These are phyloP conservation scores for Cocos nucifera DNA, from an alignment of 176 grass and related monocot genomes.

Conservation along the genomic window DNA sequence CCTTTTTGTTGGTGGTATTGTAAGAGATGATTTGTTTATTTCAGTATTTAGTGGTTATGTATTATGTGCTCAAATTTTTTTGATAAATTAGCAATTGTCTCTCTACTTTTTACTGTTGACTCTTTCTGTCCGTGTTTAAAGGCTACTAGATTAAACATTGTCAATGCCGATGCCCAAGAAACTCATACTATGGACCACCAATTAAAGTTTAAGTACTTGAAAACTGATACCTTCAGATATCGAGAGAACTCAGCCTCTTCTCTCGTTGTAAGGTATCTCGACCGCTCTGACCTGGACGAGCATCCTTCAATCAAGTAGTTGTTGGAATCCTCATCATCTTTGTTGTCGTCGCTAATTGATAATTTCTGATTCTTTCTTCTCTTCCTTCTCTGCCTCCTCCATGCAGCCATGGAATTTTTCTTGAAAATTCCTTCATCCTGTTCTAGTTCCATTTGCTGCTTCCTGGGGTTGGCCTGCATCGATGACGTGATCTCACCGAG, in stretches of 20 bases:
- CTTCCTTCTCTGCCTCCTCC: conserved; percentile 20
- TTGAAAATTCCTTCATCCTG: neutral
- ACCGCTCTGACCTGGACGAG: conserved; percentile 15
- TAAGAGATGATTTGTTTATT: too few species aligned
- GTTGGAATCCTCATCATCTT: neutral
- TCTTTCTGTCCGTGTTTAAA: too few species aligned
- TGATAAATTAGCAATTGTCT: too few species aligned
- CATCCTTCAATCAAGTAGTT: neutral
- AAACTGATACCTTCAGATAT: conserved; percentile 14
- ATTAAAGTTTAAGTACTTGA: neutral
- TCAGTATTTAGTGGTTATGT: too few species aligned
- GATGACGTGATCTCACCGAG: neutral
- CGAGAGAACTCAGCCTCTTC: conserved; percentile 33
- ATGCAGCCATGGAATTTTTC: neutral
- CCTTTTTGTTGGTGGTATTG: neutral
- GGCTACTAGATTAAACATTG: neutral
- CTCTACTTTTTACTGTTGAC: too few species aligned
- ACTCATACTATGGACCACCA: neutral
- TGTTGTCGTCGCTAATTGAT: neutral
- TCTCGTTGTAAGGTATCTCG: conserved; percentile 17
- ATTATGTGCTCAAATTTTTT: too few species aligned
- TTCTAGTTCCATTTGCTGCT: neutral
- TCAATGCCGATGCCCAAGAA: neutral
- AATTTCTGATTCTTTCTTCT: conserved; percentile 5
- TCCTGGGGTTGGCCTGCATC: neutral